phyloP scores from a whole-genome alignment of 164 flowering plant species.

The Piper longum region DNA sequence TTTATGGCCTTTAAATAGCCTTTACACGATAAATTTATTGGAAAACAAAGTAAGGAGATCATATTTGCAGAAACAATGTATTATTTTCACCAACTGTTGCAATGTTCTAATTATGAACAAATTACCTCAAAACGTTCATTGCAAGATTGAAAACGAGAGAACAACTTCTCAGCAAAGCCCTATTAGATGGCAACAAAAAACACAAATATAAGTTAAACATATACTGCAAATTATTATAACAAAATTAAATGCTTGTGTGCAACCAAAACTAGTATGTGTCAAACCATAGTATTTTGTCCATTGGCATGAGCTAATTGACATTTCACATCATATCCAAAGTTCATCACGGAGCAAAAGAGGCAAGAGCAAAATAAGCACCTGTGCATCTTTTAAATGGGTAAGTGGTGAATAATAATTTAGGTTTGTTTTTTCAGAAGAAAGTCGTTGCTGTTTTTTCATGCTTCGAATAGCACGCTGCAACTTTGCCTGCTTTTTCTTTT shows the following conservation, averaged over 20 bases:
- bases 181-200: conserved; percentile 5
- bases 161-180: conserved; percentile 77
- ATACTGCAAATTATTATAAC: too few relatives aligned
- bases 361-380: conserved; percentile 43
- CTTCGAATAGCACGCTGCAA: conserved; percentile 71
- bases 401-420: conserved; percentile 67
- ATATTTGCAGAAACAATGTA: too few relatives aligned
- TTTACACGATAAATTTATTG: too few relatives aligned
- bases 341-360: background rate
- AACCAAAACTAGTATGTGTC: too few relatives aligned
- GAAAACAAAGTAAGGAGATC: too few relatives aligned
- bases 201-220: background rate
- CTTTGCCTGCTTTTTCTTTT: conserved; percentile 94
- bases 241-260: too few relatives aligned
- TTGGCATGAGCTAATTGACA: background rate
- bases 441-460: conserved; percentile 76
- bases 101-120: too few relatives aligned
- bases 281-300: too few relatives aligned
- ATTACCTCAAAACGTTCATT: conserved; percentile 80
- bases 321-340: background rate
- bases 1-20: too few relatives aligned
- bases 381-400: conserved; percentile 75
- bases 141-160: conserved; percentile 58
- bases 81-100: too few relatives aligned
- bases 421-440: conserved; percentile 34